Evolutionary conservation across 1,284 basidiomycete species (phyloP), one percentile per base, ranked within the genome.

Genomic region (Melampsora americana): DNA sequence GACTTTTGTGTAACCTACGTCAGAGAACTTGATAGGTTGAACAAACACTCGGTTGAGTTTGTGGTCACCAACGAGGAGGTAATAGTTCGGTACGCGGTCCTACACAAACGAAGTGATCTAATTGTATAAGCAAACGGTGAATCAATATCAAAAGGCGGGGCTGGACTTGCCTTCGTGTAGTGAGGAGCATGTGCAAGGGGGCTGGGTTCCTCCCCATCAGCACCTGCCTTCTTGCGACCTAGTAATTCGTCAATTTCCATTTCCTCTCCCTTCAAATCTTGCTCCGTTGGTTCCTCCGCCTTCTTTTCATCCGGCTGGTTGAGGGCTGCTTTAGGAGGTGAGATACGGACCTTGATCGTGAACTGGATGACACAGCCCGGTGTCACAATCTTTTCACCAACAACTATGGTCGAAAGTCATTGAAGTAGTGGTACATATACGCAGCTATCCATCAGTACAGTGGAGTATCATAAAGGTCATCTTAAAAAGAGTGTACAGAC

Each of bases 341-440:
- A 80, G 6, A 94, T 79, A 1, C 91, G 88, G 20, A 93, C 85
- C 83, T 95, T 95, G 83, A 95, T 87, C 28, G 92, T 86, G 73
- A 98, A 88, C 80, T 90, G 90, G 42, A 97, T 92, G 79, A 98
- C 92, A 0, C 95, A 90, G 2, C 91, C 90, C 0, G 95, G 93
- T 0, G 92, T 92, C 42, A 98, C 89, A 61, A 91, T 84, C 50
- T 90, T 89, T 83, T 99, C 96, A 70, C 92, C 96, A 71, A 92
- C 90, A 74, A 98, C 95, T 94, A 78, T 28, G n/a, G 18, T 48
- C 60, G 65, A 39, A 23, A 11, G 26, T 18, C 18, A 50, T 28
- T 12, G 1, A 14, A 44, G 18, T 28, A 56, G 12, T 16, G 23
- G 35, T 35, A 42, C 39, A 42, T 42, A 42, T 42, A 9, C 12